phyloP scores from a whole-genome alignment of 805 yeast species.

The Yarrowia alimentaria region DNA sequence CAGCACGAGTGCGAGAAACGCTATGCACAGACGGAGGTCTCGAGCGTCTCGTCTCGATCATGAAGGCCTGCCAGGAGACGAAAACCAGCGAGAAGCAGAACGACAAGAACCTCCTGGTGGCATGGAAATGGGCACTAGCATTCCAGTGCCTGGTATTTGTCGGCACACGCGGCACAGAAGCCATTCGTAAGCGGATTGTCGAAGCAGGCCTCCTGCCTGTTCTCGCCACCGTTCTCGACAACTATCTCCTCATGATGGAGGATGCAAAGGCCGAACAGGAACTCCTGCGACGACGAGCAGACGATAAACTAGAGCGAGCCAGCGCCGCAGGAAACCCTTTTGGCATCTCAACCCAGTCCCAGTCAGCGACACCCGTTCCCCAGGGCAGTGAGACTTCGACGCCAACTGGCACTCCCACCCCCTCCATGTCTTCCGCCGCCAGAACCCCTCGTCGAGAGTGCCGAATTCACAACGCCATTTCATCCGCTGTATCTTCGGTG shows the following conservation, averaged over 20 bases:
- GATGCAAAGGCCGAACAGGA: constrained; percentile 25
- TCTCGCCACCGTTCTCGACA: constrained; percentile 87
- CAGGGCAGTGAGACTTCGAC: too few species aligned
- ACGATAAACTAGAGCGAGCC: constrained; percentile 11
- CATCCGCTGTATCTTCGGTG: constrained; percentile 19
- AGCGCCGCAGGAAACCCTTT: constrained; percentile 2
- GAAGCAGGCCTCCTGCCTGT: constrained; percentile 90
- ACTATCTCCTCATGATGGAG: constrained; percentile 50
- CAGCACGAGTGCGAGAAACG: constrained; percentile 87
- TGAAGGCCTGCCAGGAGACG: constrained; percentile 66
- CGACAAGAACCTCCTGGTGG: constrained; percentile 53
- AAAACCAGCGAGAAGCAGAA: constrained; percentile 22
- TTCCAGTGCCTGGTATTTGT: constrained; percentile 88
- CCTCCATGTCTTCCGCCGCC: too few species aligned
- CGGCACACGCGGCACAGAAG: constrained; percentile 91
- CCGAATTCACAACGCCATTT: constrained; percentile 16
- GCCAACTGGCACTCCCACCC: too few species aligned
- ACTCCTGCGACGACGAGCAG: constrained; percentile 22
- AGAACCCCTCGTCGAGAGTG: constrained; percentile 8
- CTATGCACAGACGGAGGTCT: constrained; percentile 87
- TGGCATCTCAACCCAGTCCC: too few species aligned
- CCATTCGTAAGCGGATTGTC: constrained; percentile 78
- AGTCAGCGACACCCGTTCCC: too few species aligned
- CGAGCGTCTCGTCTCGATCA: constrained; percentile 78
- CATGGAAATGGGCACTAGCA: constrained; percentile 97